phyloP scores from a whole-genome alignment of 1,284 basidiomycete species.

The Moesziomyces antarcticus region DNA sequence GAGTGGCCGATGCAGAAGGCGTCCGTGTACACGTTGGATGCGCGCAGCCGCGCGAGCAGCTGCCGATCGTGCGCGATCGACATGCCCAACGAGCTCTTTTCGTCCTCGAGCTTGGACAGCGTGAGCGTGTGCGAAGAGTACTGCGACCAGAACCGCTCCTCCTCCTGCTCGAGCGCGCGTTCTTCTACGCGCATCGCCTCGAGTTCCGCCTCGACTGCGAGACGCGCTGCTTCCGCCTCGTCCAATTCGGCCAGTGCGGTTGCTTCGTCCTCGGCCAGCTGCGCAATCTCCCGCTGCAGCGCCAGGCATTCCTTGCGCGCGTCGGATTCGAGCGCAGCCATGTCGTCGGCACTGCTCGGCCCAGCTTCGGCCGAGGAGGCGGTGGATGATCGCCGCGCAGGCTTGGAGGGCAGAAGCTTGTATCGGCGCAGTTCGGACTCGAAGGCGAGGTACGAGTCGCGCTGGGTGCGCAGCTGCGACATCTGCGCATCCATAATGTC shows the following conservation, averaged over 20 bases:
- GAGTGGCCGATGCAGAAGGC: constrained; percentile 98
- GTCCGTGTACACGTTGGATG: constrained; percentile 97
- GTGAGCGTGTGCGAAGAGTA: constrained; percentile 79
- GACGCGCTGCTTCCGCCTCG: constrained; percentile 60
- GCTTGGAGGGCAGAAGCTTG: constrained; percentile 25
- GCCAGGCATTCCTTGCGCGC: constrained; percentile 12
- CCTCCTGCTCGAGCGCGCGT: constrained; percentile 78
- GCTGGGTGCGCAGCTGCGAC: constrained; percentile 88
- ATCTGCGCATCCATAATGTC: constrained; percentile 81
- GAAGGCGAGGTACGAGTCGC: constrained; percentile 76
- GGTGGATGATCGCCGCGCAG: constrained; percentile 9
- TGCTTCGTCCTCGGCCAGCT: constrained; percentile 36
- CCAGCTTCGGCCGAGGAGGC: constrained; percentile 12
- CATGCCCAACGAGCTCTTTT: constrained; percentile 78
- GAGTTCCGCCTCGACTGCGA: constrained; percentile 77
- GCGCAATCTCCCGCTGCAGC: constrained; percentile 29
- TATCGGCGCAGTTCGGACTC: constrained; percentile 54
- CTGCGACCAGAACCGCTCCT: constrained; percentile 86
- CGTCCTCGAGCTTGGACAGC: constrained; percentile 76
- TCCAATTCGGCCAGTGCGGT: constrained; percentile 31
- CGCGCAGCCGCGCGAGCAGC: constrained; percentile 84
- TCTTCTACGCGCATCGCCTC: constrained; percentile 79
- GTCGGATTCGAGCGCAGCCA: constrained; percentile 6
- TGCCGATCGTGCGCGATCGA: constrained; percentile 69
- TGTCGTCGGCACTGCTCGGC: constrained; percentile 11